Percentiles rank a stretch among this genome's conserved stretches.
phyloP scores from a whole-genome alignment of 2,329 filamentous ascomycete species.

The Rhynchosporium secalis region DNA sequence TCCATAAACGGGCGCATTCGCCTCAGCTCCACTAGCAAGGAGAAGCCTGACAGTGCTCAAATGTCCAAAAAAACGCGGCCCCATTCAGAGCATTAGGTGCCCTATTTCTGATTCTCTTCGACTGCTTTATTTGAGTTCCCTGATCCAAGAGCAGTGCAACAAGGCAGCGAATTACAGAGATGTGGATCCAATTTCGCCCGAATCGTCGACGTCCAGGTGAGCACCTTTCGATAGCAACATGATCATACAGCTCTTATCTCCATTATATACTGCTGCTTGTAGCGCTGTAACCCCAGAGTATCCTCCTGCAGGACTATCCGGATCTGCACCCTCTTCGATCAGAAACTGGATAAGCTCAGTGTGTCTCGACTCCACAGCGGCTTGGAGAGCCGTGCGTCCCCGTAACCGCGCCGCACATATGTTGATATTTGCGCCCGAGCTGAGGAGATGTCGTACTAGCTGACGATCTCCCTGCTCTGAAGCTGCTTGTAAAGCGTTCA shows the following conservation, averaged over 20 bases:
- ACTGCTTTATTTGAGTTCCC: no score
- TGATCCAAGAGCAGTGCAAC: no score
- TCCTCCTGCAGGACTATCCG: slow-evolving; percentile 3
- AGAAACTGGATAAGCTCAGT: not conserved
- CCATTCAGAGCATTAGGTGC: slow-evolving; percentile 6
- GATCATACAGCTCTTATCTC: no score
- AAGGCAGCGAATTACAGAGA: no score
- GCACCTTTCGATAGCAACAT: no score
- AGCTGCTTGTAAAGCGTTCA: not conserved
- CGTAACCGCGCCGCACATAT: no score
- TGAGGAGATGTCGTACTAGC: not conserved
- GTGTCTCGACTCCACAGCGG: not conserved
- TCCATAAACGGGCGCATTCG: slow-evolving; percentile 28
- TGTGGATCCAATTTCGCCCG: not conserved
- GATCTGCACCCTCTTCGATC: not conserved
- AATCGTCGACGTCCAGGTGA: no score
- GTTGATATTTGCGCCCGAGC: not conserved
- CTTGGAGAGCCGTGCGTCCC: not conserved
- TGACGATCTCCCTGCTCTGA: not conserved
- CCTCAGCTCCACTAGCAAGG: slow-evolving; percentile 31
- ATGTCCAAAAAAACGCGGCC: slow-evolving; percentile 2
- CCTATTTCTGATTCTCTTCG: no score
- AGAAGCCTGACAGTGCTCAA: slow-evolving; percentile 20
- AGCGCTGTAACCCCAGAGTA: slow-evolving; percentile 12
- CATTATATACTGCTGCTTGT: not conserved